phyloP scores from a whole-genome alignment of 1,284 basidiomycete genomes.

The Cutaneotrichosporon cutaneum region DNA sequence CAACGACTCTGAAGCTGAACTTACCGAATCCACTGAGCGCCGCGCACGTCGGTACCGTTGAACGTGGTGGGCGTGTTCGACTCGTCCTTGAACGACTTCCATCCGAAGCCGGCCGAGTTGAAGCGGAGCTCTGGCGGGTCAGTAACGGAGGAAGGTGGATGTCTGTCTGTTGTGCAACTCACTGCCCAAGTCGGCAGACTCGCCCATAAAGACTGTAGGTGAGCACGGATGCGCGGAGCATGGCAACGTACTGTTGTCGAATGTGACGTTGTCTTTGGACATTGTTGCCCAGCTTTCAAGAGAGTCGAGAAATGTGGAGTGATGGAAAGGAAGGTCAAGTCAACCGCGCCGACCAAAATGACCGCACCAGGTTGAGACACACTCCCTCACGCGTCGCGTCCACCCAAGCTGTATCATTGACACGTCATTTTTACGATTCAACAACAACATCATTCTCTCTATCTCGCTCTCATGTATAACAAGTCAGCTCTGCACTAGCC shows the following conservation, averaged over 20 bases:
- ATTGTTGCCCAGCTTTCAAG: slow-evolving; percentile 22
- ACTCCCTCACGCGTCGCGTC: neutral
- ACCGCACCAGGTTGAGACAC: neutral
- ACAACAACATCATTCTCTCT: neutral
- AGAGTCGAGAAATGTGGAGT: neutral
- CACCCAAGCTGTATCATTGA: neutral
- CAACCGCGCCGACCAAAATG: neutral
- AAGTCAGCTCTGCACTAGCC: neutral
- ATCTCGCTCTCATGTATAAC: neutral
- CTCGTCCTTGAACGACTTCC: slow-evolving; percentile 68
- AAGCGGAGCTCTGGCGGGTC: slow-evolving; percentile 74
- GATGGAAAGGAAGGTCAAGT: neutral
- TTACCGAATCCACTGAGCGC: slow-evolving; percentile 75
- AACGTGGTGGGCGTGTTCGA: slow-evolving; percentile 60
- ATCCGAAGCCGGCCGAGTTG: slow-evolving; percentile 83
- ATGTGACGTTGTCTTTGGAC: slow-evolving; percentile 48
- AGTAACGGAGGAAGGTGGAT: neutral
- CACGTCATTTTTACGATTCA: neutral
- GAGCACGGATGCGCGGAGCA: neutral
- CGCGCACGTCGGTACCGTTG: slow-evolving; percentile 72
- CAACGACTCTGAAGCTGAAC: slow-evolving; percentile 24
- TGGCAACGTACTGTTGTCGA: slow-evolving; percentile 40
- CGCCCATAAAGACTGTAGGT: slow-evolving; percentile 65
- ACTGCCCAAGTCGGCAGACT: slow-evolving; percentile 76
- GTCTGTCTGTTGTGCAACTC: slow-evolving; percentile 47